These are phyloP conservation scores for Hyaloscypha variabilis DNA, from an alignment of 495 filamentous ascomycete species.

Conservation along the genomic window DNA sequence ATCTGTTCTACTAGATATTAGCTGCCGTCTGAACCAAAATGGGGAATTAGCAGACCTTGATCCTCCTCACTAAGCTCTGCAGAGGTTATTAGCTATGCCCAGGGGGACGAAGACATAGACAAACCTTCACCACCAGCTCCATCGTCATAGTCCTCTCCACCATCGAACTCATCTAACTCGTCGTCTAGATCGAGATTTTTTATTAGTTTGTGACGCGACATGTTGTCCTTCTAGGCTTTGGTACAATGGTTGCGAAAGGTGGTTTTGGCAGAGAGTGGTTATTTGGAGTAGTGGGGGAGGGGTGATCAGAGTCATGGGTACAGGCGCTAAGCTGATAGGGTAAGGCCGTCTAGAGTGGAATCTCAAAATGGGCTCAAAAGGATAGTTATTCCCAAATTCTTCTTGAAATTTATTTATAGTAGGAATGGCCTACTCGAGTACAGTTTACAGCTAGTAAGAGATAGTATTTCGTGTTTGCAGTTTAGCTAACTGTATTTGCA, in stretches of 20 bases:
- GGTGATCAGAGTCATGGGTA: neutral
- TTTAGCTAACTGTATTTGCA: too few species aligned
- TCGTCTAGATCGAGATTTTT: conserved; percentile 63
- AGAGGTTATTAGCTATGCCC: neutral
- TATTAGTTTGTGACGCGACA: conserved; percentile 66
- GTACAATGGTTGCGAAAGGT: neutral
- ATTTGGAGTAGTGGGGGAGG: neutral
- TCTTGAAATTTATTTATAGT: too few species aligned
- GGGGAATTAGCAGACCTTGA: conserved; percentile 52
- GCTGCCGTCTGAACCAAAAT: neutral
- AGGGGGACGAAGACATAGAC: conserved; percentile 13
- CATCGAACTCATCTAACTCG: conserved; percentile 64
- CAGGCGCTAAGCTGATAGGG: too few species aligned
- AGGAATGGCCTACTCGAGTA: too few species aligned
- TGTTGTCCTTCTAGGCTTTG: conserved; percentile 32
- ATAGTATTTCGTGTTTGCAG: too few species aligned
- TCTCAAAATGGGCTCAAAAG: too few species aligned
- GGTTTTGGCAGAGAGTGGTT: neutral
- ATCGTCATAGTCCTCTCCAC: conserved; percentile 46
- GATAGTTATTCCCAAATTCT: too few species aligned
- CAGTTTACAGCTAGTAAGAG: too few species aligned
- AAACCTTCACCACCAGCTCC: conserved; percentile 16
- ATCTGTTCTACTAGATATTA: conserved; percentile 46
- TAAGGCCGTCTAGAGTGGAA: too few species aligned
- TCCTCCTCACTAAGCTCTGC: conserved; percentile 63